A percentile compares a stretch with the other conserved stretches of the same genome.
These are phyloP conservation scores for Leptographium wingfieldii DNA, from an alignment of 2,329 filamentous ascomycete species.

Conservation along the genomic window DNA sequence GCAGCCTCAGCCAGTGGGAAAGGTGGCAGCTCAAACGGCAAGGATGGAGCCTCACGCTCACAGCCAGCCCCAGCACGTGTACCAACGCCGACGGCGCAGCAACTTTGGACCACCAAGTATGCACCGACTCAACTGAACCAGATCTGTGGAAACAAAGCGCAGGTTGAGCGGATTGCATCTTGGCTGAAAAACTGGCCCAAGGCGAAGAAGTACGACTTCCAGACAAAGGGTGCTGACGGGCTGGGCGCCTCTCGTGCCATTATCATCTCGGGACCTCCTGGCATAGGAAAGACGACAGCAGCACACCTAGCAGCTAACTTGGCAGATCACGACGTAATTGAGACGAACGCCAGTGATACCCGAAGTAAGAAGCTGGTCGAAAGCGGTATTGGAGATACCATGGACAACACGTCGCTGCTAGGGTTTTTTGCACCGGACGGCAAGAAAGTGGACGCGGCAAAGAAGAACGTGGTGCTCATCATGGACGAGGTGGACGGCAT, in stretches of 20 bases:
- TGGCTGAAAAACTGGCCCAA: slow-evolving; percentile 81
- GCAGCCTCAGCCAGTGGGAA: slow-evolving; percentile 1
- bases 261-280: slow-evolving; percentile 88
- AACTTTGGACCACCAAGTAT: slow-evolving; percentile 91
- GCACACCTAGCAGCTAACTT: slow-evolving; percentile 88
- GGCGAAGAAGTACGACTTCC: slow-evolving; percentile 68
- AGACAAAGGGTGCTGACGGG: slow-evolving; percentile 71
- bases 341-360: slow-evolving; percentile 91
- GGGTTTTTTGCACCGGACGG: slow-evolving; percentile 83
- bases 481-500: slow-evolving; percentile 99
- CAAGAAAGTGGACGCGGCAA: slow-evolving; percentile 63
- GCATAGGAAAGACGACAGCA: slow-evolving; percentile 94
- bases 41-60: neutral
- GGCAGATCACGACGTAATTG: slow-evolving; percentile 85
- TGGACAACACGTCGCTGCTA: slow-evolving; percentile 84
- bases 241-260: slow-evolving; percentile 76
- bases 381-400: slow-evolving; percentile 70
- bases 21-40: neutral
- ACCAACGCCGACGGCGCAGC: slow-evolving; percentile 28
- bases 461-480: slow-evolving; percentile 90
- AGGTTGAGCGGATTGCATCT: slow-evolving; percentile 76
- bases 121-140: slow-evolving; percentile 73
- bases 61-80: slow-evolving; percentile 22
- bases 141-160: slow-evolving; percentile 87
- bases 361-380: slow-evolving; percentile 95